Evolutionary conservation across 2,329 filamentous ascomycete genomes (phyloP).

Genomic region (Fusarium tjaetaba): DNA sequence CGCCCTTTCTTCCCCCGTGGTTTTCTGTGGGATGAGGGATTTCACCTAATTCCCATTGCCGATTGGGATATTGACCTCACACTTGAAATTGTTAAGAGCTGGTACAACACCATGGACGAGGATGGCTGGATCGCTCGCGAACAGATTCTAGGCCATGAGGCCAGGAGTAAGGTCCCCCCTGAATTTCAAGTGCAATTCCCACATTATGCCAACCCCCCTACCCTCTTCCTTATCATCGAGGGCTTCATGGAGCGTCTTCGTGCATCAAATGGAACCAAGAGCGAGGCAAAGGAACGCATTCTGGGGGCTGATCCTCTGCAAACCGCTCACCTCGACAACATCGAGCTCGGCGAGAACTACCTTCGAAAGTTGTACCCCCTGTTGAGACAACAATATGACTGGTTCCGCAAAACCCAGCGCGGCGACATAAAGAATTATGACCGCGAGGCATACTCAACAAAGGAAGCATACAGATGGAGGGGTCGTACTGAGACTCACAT

Average conservation of each 20-base stretch:
- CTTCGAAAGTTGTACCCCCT: slow-evolving; percentile 84
- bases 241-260: slow-evolving; percentile 83
- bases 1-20: slow-evolving; percentile 95
- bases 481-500: slow-evolving; percentile 88
- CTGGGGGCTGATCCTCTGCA: slow-evolving; percentile 60
- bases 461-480: slow-evolving; percentile 94
- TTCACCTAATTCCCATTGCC: slow-evolving; percentile 88
- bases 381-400: slow-evolving; percentile 88
- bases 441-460: slow-evolving; percentile 85
- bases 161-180: slow-evolving; percentile 89
- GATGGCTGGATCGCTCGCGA: slow-evolving; percentile 98
- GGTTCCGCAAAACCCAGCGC: slow-evolving; percentile 92
- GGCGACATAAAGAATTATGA: slow-evolving; percentile 94
- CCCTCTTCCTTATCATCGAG: slow-evolving; percentile 89
- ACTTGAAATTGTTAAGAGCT: slow-evolving; percentile 88
- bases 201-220: slow-evolving; percentile 97
- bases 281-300: slow-evolving; percentile 56
- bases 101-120: slow-evolving; percentile 95
- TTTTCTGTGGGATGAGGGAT: slow-evolving; percentile 98
- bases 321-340: slow-evolving; percentile 73
- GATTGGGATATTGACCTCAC: slow-evolving; percentile 95
- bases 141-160: slow-evolving; percentile 91
- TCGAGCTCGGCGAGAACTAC: slow-evolving; percentile 74
- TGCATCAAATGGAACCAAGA: slow-evolving; percentile 59
- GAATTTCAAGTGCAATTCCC: slow-evolving; percentile 98